Evolutionary conservation across 2,329 filamentous ascomycete genomes (phyloP), one percentile per base, ranked within the genome.

Genomic region (Colletotrichum kahawae): DNA sequence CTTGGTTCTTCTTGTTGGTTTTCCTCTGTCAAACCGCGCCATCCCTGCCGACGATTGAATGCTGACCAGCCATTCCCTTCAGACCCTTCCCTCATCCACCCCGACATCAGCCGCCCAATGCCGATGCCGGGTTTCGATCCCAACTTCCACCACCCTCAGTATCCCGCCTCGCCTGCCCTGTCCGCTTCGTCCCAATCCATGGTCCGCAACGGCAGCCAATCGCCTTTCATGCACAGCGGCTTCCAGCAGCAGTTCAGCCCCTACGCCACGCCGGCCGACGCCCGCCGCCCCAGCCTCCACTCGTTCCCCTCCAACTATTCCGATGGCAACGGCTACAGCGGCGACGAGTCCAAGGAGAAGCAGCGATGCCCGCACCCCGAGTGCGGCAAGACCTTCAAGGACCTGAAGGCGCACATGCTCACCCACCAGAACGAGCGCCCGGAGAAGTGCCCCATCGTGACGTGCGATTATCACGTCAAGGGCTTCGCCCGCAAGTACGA

Each of bases 401-500:
- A 98, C 81, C 87, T 98, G 77, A 96, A 96, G 85, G 95, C 96
- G 10, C 96, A 98, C 84, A 96, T 97, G 94, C 91, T 98, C 82
- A 98, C 96, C 0, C 96, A 98, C 84, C 95, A 97, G 84, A 94
- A 92, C 74, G 95, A 98, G 86, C 90, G 96, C 29, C 96, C 96
- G 0, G 95, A 98, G 83, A 98, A 98, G 87, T 98, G 96, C 85
- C 96, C 96, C 1, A 98, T 98, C 79, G 89, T 93, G 73, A 97
- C 93, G 0, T 98, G 96, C 87, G 95, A 98, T 81, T 98, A 98
- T 85, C 93, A 98, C 87, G 87, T 91, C 81, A 98, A 98, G 85
- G 96, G 96, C 5, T 98, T 98, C 82, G 95, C 96, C 13, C 91
- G 96, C 79, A 98, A 98, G 85, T 98, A 98, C 83, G 96, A 98